These are phyloP conservation scores for Suillus cothurnatus DNA, from an alignment of 768 basidiomycete genomes.

Conservation along the genomic window DNA sequence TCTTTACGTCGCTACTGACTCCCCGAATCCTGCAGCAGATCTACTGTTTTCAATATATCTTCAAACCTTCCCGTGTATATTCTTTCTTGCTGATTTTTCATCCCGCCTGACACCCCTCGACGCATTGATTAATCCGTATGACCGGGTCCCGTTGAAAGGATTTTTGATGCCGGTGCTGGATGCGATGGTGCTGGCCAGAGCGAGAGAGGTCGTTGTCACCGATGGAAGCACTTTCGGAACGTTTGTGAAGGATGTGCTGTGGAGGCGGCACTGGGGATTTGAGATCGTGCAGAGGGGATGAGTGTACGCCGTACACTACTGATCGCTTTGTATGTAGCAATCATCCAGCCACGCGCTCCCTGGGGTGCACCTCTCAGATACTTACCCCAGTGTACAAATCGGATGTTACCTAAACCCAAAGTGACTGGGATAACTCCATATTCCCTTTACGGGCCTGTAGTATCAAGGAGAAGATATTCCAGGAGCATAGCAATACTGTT, in stretches of 20 bases:
- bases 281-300: slow-evolving; percentile 41
- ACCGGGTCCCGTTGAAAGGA: slow-evolving; percentile 47
- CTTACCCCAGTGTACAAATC: not conserved
- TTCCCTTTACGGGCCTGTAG: too few relatives aligned
- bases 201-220: slow-evolving; percentile 64
- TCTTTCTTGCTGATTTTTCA: slow-evolving; percentile 58
- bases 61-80: slow-evolving; percentile 63
- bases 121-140: slow-evolving; percentile 44
- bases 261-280: slow-evolving; percentile 58
- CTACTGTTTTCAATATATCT: slow-evolving; percentile 48
- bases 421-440: not conserved
- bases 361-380: not conserved
- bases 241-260: slow-evolving; percentile 60
- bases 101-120: slow-evolving; percentile 33
- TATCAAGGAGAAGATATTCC: too few relatives aligned
- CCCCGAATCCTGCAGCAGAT: slow-evolving; percentile 39
- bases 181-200: slow-evolving; percentile 67
- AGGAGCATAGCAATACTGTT: too few relatives aligned
- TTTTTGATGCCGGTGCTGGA: slow-evolving; percentile 69
- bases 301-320: not conserved
- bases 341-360: not conserved
- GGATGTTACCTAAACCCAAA: not conserved
- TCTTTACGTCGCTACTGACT: slow-evolving; percentile 24
- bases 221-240: slow-evolving; percentile 65
- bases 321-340: not conserved